phyloP scores from a whole-genome alignment of 176 grass and related monocot species.

The Otatea glauca region DNA sequence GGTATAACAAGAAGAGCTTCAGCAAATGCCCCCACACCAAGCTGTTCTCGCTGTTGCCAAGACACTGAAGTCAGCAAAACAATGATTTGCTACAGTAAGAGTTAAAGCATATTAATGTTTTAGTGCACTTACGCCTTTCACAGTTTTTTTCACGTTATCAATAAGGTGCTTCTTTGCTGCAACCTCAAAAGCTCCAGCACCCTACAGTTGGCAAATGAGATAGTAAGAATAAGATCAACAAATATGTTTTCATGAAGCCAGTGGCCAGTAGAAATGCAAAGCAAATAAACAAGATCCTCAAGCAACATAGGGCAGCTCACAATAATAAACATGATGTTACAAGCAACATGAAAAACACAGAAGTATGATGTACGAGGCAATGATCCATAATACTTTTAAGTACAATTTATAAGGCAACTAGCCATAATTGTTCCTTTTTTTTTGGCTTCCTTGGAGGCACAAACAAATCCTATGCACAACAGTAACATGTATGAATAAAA shows the following conservation, averaged over 20 bases:
- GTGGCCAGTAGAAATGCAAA: neutral
- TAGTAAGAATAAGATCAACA: neutral
- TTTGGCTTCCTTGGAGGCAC: too few species aligned
- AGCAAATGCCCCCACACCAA: conserved; percentile 94
- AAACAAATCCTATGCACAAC: too few species aligned
- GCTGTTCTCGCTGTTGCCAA: conserved; percentile 81
- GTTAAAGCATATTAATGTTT: neutral
- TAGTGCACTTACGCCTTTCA: conserved; percentile 74
- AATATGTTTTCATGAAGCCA: neutral
- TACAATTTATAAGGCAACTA: too few species aligned
- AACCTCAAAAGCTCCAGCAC: conserved; percentile 95
- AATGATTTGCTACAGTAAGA: neutral
- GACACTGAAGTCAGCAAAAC: neutral
- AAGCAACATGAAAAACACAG: too few species aligned
- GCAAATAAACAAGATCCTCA: neutral
- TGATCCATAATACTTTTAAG: too few species aligned
- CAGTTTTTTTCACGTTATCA: conserved; percentile 89
- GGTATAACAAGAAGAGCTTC: conserved; percentile 97
- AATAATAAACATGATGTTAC: neutral
- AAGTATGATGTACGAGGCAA: too few species aligned
- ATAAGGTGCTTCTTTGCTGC: too few species aligned
- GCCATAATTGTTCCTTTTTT: too few species aligned
- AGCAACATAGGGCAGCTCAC: neutral
- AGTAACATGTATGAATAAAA: neutral
- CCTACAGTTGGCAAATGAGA: conserved; percentile 49